Percentiles rank a stretch among this genome's conserved stretches.
phyloP scores from a whole-genome alignment of 2,329 filamentous ascomycete genomes.

The Trichophyton schoenleinii region DNA sequence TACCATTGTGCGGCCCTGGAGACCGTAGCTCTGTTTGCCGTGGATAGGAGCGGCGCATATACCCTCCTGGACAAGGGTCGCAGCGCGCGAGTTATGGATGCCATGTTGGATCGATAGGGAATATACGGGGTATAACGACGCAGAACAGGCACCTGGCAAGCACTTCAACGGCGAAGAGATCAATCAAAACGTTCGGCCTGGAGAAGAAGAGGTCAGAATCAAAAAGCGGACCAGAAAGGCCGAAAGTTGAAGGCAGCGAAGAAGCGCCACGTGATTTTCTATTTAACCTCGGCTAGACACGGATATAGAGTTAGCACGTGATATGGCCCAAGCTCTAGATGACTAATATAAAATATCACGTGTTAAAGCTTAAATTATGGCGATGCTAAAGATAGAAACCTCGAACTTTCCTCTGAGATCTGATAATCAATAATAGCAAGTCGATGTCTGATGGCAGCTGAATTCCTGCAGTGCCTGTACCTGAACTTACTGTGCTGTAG shows the following conservation, averaged over 20 bases:
- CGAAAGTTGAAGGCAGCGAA: not conserved
- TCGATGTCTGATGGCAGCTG: no score
- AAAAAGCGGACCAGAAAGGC: not conserved
- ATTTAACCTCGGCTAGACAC: not conserved
- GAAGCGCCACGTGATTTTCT: not conserved
- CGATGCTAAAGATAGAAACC: no score
- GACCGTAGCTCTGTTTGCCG: slow-evolving; percentile 26
- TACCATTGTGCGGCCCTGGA: slow-evolving; percentile 33
- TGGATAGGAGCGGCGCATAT: slow-evolving; percentile 26
- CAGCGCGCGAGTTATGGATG: slow-evolving; percentile 36
- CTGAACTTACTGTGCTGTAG: no score
- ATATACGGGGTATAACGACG: not conserved
- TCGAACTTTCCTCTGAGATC: no score
- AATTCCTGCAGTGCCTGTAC: no score
- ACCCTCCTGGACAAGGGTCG: slow-evolving; percentile 34
- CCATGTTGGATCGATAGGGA: slow-evolving; percentile 27
- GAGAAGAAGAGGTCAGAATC: not conserved
- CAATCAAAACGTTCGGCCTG: not conserved
- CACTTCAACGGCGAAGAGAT: not conserved
- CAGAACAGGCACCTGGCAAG: not conserved
- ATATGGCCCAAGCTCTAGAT: not conserved
- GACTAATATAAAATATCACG: not conserved
- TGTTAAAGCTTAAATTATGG: not conserved
- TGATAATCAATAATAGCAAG: no score
- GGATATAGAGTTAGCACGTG: not conserved